phyloP scores from a whole-genome alignment of 2,329 filamentous ascomycete genomes.

The Penicillium sp. region DNA sequence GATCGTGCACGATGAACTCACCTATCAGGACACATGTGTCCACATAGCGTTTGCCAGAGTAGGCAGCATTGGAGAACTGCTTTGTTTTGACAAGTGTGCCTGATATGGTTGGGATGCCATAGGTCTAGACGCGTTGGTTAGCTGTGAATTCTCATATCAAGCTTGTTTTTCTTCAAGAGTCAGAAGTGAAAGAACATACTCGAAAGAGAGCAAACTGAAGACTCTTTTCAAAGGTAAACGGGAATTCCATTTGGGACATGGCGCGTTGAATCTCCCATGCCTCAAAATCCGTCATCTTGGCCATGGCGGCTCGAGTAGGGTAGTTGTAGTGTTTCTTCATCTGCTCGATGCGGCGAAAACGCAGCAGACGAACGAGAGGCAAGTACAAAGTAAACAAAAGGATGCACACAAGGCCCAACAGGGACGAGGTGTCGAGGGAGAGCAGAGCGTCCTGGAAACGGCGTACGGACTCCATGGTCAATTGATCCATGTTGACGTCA shows the following conservation, averaged over 20 bases:
- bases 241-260: conserved; percentile 53
- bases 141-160: not conserved
- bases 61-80: conserved; percentile 45
- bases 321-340: conserved; percentile 44
- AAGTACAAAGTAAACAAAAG: not conserved
- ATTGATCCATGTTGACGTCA: not conserved
- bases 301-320: conserved; percentile 42
- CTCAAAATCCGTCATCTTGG: conserved; percentile 53
- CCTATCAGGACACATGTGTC: conserved; percentile 50
- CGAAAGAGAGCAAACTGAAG: conserved; percentile 59
- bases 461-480: not conserved
- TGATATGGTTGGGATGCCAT: conserved; percentile 55
- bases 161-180: not conserved
- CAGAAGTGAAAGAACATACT: conserved; percentile 27
- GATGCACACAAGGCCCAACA: not conserved
- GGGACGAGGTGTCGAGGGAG: not conserved
- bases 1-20: conserved; percentile 46
- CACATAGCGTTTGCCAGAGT: conserved; percentile 50
- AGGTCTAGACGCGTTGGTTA: conserved; percentile 39
- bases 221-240: conserved; percentile 47
- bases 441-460: not conserved
- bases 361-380: conserved; percentile 24
- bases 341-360: conserved; percentile 31
- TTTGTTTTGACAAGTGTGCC: conserved; percentile 46
- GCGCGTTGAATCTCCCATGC: conserved; percentile 49